Evolutionary conservation across 441 rosid species (phyloP).

Genomic region (Hypseocharis bilobata): DNA sequence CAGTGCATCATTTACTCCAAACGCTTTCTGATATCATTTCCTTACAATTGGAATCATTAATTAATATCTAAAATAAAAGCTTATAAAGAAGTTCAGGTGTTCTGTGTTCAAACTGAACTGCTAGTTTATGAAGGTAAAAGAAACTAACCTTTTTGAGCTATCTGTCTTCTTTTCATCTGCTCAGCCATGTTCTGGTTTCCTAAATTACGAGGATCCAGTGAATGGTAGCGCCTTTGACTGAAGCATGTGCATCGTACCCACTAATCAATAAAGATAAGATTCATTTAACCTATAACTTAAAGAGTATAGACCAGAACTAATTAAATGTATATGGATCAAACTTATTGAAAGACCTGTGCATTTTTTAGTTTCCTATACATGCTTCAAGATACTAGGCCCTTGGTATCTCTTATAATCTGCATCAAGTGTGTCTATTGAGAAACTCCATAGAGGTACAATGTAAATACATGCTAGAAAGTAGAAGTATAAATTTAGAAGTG

Average conservation of each 20-base stretch:
- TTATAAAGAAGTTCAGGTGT: background rate
- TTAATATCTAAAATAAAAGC: background rate
- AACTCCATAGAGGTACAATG: background rate
- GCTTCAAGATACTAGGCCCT: background rate
- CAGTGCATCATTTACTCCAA: background rate
- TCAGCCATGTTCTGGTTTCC: no score
- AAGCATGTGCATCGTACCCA: background rate
- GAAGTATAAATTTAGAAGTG: background rate
- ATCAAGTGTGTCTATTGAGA: background rate
- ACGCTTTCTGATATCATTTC: background rate
- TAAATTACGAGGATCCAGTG: background rate
- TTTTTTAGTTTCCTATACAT: background rate
- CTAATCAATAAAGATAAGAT: background rate
- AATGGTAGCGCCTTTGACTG: background rate
- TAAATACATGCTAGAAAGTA: background rate
- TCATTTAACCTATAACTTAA: background rate
- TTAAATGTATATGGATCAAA: background rate
- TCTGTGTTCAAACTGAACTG: background rate
- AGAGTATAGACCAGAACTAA: background rate
- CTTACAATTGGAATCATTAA: background rate
- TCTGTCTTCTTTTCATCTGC: no score
- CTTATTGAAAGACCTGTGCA: background rate
- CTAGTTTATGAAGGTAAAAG: background rate
- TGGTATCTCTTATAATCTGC: background rate
- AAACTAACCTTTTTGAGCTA: no score